Conservation (phyloP, 768 basidiomycete genomes). For the Russula olivacea region DNA sequence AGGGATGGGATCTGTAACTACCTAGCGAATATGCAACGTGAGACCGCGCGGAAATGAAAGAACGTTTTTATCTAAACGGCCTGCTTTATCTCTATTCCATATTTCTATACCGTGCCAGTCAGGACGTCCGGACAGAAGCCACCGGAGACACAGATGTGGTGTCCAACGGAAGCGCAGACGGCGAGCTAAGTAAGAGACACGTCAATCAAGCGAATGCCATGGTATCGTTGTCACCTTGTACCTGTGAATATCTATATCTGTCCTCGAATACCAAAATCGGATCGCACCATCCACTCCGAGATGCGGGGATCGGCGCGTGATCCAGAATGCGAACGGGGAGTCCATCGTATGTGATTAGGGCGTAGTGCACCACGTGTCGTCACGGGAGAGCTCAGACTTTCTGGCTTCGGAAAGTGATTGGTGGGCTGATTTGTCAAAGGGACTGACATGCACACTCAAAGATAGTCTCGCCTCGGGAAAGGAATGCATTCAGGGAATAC, state of each 20-base stretch:
- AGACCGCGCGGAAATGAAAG: slow-evolving; percentile 1
- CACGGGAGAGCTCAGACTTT: slow-evolving; percentile 27
- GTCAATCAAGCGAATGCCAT: not conserved
- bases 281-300: slow-evolving; percentile 40
- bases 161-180: slow-evolving; percentile 57
- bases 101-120: slow-evolving; percentile 55
- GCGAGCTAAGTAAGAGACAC: slow-evolving; percentile 42
- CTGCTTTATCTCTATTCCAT: slow-evolving; percentile 59
- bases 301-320: slow-evolving; percentile 56
- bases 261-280: slow-evolving; percentile 51
- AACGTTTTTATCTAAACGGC: slow-evolving; percentile 63
- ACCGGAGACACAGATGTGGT: slow-evolving; percentile 64
- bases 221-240: slow-evolving; percentile 22
- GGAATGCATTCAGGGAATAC: slow-evolving; percentile 5
- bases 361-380: not conserved
- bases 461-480: slow-evolving; percentile 30
- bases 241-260: slow-evolving; percentile 75
- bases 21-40: not conserved
- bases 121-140: slow-evolving; percentile 59
- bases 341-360: slow-evolving; percentile 18
- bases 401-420: slow-evolving; percentile 48
- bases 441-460: slow-evolving; percentile 57
- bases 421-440: slow-evolving; percentile 49
- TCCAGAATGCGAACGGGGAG: slow-evolving; percentile 71
- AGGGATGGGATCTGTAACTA: slow-evolving; percentile 64